These are phyloP conservation scores for Phytophthora pistaciae DNA, from an alignment of 352 stramenopile species.

Conservation along the genomic window DNA sequence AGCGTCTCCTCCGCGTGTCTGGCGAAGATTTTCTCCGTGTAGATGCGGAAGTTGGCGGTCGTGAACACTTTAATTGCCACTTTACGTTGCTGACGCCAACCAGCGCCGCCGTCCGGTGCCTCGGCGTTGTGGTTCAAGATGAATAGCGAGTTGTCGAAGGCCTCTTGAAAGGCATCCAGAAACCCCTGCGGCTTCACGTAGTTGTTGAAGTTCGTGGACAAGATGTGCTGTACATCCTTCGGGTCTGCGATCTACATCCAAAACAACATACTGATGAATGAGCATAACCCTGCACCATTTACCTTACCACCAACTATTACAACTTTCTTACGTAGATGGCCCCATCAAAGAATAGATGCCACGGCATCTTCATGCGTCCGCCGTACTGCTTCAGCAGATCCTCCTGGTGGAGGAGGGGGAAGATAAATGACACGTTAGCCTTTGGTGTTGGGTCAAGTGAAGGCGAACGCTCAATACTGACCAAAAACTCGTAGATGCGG, in stretches of 20 bases:
- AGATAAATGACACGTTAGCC: neutral
- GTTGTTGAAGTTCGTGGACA: slow-evolving; percentile 71
- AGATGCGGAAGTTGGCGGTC: slow-evolving; percentile 59
- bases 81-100: slow-evolving; percentile 84
- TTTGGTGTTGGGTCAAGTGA: neutral
- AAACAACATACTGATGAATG: too few species aligned
- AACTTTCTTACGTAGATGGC: slow-evolving; percentile 62
- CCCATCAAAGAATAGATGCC: slow-evolving; percentile 74
- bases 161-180: slow-evolving; percentile 67
- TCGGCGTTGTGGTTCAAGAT: slow-evolving; percentile 74
- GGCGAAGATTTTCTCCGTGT: slow-evolving; percentile 57
- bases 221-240: slow-evolving; percentile 71
- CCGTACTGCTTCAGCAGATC: slow-evolving; percentile 50
- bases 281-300: too few species aligned
- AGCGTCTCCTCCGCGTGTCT: slow-evolving; percentile 47
- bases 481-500: slow-evolving; percentile 69
- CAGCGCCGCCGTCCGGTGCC: slow-evolving; percentile 56
- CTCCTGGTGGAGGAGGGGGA: slow-evolving; percentile 28
- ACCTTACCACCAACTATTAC: too few species aligned
- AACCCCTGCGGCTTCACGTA: slow-evolving; percentile 82
- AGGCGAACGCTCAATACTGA: slow-evolving; percentile 5
- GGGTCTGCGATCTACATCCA: slow-evolving; percentile 63
- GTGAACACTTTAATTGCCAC: slow-evolving; percentile 91
- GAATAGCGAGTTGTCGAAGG: slow-evolving; percentile 82
- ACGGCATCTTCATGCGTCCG: slow-evolving; percentile 71